Evolutionary conservation across 371 early-diverging fungal species (phyloP), one percentile per base, ranked within the genome.

Genomic region (Rhizopus sp.): DNA sequence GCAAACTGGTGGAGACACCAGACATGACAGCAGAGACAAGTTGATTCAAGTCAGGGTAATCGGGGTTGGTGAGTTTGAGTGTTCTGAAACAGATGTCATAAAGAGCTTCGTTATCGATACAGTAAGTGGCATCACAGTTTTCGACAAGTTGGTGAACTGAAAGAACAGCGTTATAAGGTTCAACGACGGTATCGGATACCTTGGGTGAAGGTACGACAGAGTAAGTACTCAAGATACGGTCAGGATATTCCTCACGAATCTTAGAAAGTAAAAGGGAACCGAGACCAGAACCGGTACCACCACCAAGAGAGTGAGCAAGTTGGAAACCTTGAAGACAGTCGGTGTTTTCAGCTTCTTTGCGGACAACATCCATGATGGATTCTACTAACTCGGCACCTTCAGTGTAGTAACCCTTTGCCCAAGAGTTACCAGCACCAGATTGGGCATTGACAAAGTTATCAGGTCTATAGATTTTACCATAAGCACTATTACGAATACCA

Each of bases 21-120:
- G 91, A 89, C 93, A 95, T 93, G 55, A 95, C 95, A 44, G 83
- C 79, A 46, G 92, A 88, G 15, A 95, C 92, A 23, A 95, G 80
- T 60, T 86, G 82, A 70, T 95, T 95, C 50, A 95, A 79, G 65
- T 93, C 91, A 39, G 83, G 87, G 69, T 95, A 94, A 41, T 82
- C 81, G 29, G 96, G 96, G 73, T 82, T 89, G 44, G 75, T 73
- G 54, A 93, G 75, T 75, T 93, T 93, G 51, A 95, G 78, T 16
- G 93, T 93, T 61, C 89, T 84, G 72, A 85, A 84, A 74, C 95
- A 95, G 53, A 95, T 94, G 63, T 94, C 88, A 67, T 94, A 93
- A 34, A 95, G 78, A 32, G 96, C 99, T 73, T 99, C 98, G 83
- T 99, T 99, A 76, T 99, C 99, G 59, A 99, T 96, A 82, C 97